These are phyloP conservation scores for Boeremia lycopersici DNA, from an alignment of 2,329 filamentous ascomycete genomes.

Conservation along the genomic window DNA sequence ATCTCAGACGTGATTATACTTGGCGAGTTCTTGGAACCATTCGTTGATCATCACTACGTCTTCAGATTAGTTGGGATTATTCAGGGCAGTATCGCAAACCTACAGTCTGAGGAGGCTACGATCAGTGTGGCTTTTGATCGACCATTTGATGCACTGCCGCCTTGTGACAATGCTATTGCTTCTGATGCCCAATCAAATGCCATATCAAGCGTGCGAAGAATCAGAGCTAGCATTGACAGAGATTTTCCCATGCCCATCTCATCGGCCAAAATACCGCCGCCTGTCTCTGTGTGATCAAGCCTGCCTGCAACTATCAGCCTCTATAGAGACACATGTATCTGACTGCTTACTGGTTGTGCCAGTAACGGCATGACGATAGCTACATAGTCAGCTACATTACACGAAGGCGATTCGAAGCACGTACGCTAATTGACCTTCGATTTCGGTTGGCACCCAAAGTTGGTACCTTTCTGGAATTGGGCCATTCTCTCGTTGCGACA, in stretches of 20 bases:
- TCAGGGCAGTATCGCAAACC: constrained; percentile 22
- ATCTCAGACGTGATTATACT: constrained; percentile 38
- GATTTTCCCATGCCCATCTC: constrained; percentile 68
- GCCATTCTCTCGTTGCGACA: constrained; percentile 38
- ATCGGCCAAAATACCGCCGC: constrained; percentile 62
- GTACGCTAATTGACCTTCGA: constrained; percentile 31
- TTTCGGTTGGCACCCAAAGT: constrained; percentile 32
- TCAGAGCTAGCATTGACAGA: constrained; percentile 58
- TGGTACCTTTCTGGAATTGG: constrained; percentile 35
- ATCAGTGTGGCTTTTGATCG: constrained; percentile 35
- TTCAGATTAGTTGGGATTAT: not conserved
- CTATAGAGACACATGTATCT: not conserved
- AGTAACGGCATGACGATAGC: constrained; percentile 52
- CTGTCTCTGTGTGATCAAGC: constrained; percentile 31
- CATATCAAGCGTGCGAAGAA: constrained; percentile 50
- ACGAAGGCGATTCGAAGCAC: not conserved
- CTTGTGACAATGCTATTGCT: not conserved
- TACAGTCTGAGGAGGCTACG: constrained; percentile 37
- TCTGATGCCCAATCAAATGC: constrained; percentile 46
- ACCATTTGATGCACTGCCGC: not conserved
- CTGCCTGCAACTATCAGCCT: not conserved
- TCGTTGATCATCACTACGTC: constrained; percentile 38
- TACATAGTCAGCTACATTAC: constrained; percentile 5
- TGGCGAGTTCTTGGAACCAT: constrained; percentile 38
- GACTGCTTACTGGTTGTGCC: constrained; percentile 29